phyloP scores from a whole-genome alignment of 1,284 basidiomycete species.

The Naganishia sp. region DNA sequence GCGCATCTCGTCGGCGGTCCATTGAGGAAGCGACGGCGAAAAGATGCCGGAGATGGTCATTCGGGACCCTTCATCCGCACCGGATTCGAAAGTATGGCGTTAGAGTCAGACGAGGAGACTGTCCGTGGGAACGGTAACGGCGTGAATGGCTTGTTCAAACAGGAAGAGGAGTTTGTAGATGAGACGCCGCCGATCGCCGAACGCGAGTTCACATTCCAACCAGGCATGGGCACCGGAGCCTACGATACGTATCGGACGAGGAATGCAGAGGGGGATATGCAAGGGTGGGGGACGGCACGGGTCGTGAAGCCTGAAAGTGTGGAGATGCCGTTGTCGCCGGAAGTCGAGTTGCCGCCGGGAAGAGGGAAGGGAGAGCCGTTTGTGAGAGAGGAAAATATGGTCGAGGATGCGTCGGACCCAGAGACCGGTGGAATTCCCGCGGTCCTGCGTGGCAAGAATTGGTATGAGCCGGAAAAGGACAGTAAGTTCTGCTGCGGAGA shows the following conservation, averaged over 20 bases:
- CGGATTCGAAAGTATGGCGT: constrained; percentile 19
- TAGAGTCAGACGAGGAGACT: constrained; percentile 5
- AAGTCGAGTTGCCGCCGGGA: neutral
- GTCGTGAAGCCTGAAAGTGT: constrained; percentile 19
- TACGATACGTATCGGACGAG: constrained; percentile 22
- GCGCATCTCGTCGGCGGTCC: constrained; percentile 17
- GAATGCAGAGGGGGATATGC: constrained; percentile 4
- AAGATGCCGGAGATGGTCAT: neutral
- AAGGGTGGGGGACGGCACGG: neutral
- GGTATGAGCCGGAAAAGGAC: constrained; percentile 34
- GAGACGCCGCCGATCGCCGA: neutral
- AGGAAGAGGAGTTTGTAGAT: constrained; percentile 15
- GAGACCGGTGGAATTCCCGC: constrained; percentile 5
- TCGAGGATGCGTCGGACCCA: constrained; percentile 18
- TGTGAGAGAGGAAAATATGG: constrained; percentile 1
- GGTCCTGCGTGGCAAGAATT: constrained; percentile 7
- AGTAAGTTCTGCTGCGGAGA: constrained; percentile 15
- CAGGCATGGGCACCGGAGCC: neutral
- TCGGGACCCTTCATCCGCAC: constrained; percentile 17
- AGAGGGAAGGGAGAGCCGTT: neutral
- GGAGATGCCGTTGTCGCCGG: constrained; percentile 17
- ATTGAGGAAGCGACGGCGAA: constrained; percentile 20
- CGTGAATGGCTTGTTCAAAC: neutral
- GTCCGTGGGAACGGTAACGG: neutral
- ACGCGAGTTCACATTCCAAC: constrained; percentile 10